These are phyloP conservation scores for Alternaria angustiovoidea DNA, from an alignment of 2,329 filamentous ascomycete genomes.

Conservation along the genomic window DNA sequence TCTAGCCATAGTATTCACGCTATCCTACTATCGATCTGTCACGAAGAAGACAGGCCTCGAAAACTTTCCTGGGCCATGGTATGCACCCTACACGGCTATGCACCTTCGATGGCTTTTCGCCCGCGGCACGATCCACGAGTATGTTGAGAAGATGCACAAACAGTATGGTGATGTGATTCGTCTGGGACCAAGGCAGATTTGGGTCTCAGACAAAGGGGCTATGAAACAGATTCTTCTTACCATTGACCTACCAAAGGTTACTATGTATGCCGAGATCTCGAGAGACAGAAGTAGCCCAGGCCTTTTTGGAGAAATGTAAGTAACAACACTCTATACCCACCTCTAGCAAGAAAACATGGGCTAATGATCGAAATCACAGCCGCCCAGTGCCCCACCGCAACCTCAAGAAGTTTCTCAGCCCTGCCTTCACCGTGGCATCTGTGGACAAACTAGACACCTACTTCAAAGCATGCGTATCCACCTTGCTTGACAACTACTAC, in stretches of 20 bases:
- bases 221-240: conserved; percentile 6
- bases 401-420: conserved; percentile 7
- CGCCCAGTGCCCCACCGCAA: not conserved
- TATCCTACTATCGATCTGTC: conserved; percentile 1
- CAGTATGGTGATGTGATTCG: conserved; percentile 3
- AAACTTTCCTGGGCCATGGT: conserved; percentile 5
- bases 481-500: conserved; percentile 5
- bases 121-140: conserved; percentile 3
- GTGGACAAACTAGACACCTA: conserved; percentile 6
- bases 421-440: conserved; percentile 1
- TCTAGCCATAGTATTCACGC: not conserved
- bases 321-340: not conserved
- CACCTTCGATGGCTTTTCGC: conserved; percentile 8
- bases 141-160: conserved; percentile 5
- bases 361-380: not conserved
- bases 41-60: conserved; percentile 5
- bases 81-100: conserved; percentile 8
- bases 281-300: conserved; percentile 5
- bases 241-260: conserved; percentile 2
- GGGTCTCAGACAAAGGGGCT: conserved; percentile 4
- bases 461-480: conserved; percentile 4
- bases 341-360: not conserved
- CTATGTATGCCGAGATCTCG: conserved; percentile 6
- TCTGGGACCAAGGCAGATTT: conserved; percentile 5
- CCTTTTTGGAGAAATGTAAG: conserved; percentile 1